These are phyloP conservation scores for Cadophora sp. DNA, from an alignment of 2,329 filamentous ascomycete genomes.

Conservation along the genomic window DNA sequence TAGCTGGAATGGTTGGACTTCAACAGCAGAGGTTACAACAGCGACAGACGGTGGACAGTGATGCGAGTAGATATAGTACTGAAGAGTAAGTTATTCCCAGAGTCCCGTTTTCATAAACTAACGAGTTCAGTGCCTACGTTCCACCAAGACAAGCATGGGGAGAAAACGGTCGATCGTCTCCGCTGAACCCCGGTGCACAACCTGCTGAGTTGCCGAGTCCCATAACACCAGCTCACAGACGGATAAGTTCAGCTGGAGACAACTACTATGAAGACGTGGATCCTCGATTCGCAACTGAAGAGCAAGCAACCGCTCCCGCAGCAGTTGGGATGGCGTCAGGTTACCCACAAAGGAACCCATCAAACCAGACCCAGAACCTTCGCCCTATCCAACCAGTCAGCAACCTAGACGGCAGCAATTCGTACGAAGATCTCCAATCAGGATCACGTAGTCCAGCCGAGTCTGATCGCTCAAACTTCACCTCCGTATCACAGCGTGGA, in stretches of 20 bases:
- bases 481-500: conserved; percentile 85
- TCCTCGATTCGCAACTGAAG: conserved; percentile 74
- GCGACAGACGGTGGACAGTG: conserved; percentile 63
- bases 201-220: conserved; percentile 49
- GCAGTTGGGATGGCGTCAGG: conserved; percentile 38
- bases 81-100: conserved; percentile 66
- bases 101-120: conserved; percentile 25
- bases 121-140: conserved; percentile 51
- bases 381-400: conserved; percentile 40
- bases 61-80: conserved; percentile 74
- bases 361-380: conserved; percentile 40
- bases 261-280: conserved; percentile 94
- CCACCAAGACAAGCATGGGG: conserved; percentile 65
- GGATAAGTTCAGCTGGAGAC: conserved; percentile 38
- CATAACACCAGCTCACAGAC: conserved; percentile 44
- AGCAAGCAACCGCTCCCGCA: conserved; percentile 42
- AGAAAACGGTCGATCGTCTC: conserved; percentile 54
- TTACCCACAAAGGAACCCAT: conserved; percentile 35
- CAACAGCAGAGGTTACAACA: conserved; percentile 61
- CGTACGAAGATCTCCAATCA: conserved; percentile 69
- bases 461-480: conserved; percentile 86
- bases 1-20: conserved; percentile 75
- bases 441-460: conserved; percentile 74
- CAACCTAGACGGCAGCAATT: conserved; percentile 47
- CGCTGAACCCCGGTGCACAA: conserved; percentile 49